Base-by-base conservation (phyloP, 306 rosid species). In the Cercis canadensis region DNA sequence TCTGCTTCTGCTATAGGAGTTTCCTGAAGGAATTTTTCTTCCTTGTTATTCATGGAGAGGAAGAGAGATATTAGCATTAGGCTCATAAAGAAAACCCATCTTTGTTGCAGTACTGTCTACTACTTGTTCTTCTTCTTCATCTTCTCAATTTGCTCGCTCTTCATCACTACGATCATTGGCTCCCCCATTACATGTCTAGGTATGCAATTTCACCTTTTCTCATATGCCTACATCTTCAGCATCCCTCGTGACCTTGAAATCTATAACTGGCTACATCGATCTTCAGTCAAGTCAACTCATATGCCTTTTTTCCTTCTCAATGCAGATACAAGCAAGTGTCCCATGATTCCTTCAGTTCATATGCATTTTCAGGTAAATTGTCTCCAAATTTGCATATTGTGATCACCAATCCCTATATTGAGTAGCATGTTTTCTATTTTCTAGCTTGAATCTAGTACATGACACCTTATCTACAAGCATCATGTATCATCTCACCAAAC, bases 1-100 rank as follows among this genome's bases (percentile, higher is more conserved):
- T 18, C 7, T 71, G 56, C 51, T 71, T 56, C 51, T 74, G 56
- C 18, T 16, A 36, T 45, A 43, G 65, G 58, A 40, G 15, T 65
- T 44, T 50, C 59, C 62, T 50, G 78, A 74, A 47, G 49, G 19
- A 34, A 37, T 37, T 37, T 37, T 14, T 62, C 59, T 39, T 37
- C 47, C 17, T 72, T 52, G 53, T 70, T 82, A 63, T 80, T 78
- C 77, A 92, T 93, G 98, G 98, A 88, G 91, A 80, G 80, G 80
- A 86, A 80, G 73, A 75, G 79, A 70, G 74, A 67, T 11, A 77
- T 64, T 11, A 79, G 80, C 81, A n/a, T 52, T 17, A 61, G 75
- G 69, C 62, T 69, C 53, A 32, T 61, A 57, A 77, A 55, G 65
- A 87, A 60, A 65, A 76, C 58, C 62, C 57, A 51, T 29, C 49